Base-by-base conservation (phyloP, 345 rosid genomes). In the Conringia planisiliqua region DNA sequence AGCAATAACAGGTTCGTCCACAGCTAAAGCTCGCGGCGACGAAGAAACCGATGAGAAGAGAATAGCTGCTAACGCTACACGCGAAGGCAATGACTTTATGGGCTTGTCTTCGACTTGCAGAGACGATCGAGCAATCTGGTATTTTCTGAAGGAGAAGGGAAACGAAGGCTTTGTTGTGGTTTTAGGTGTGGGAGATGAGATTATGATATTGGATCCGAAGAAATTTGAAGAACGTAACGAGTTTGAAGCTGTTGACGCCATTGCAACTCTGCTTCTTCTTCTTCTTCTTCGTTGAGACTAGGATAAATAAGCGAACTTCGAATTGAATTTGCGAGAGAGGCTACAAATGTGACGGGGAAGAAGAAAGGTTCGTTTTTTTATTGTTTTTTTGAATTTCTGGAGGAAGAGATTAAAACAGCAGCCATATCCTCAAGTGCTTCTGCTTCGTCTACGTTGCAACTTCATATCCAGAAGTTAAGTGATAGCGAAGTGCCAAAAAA, bases 1-100 rank as follows among this genome's bases (percentile, higher is more conserved):
- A 6, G 32, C n/a, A 1, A 0, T 4, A 26, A 42, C 14, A 4
- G 85, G 80, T 22, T 77, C 30, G 30, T 89, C 90, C 0, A 83
- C 10, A 13, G 95, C 92, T n/a, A 86, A 63, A 10, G 89, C 95
- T 54, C 56, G 86, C 1, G 89, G 85, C 4, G 84, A 44, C 1
- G 71, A 52, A 16, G 68, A n/a, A 46, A 61, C 35, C 0, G 94
- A 87, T 26, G 88, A 80, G 58, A 85, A 74, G 30, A 85, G 75
- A 20, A 87, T 35, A 38, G 94, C 86, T 52, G 91, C 87, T 26
- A 85, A 56, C 10, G 86, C 76, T 13, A 81, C 79, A 36, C 84
- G 70, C 2, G 91, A 79, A 4, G 69, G 20, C 0, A 74, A 14
- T 11, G 80, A 73, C 51, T 71, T 75, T 52, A 63, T 5, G 5